Evolutionary conservation across 352 stramenopile genomes (phyloP).

Genomic region (Thalassiosira mediterranea): DNA sequence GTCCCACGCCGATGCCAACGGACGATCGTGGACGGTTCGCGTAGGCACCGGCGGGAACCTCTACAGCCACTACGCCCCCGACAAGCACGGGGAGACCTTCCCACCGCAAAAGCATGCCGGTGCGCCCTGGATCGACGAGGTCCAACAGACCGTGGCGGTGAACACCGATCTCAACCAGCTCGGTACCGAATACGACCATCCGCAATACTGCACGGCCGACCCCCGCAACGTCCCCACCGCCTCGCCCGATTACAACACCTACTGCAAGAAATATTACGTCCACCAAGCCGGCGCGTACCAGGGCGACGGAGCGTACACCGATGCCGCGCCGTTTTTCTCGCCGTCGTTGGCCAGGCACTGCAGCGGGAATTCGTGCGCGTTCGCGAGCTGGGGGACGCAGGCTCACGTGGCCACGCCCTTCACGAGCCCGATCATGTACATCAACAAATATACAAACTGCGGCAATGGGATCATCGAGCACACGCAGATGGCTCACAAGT

Average conservation of each 20-base stretch:
- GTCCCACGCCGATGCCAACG: slow-evolving; percentile 25
- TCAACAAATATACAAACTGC: slow-evolving; percentile 47
- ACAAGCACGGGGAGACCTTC: slow-evolving; percentile 36
- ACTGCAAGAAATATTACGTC: slow-evolving; percentile 22
- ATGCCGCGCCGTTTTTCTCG: slow-evolving; percentile 17
- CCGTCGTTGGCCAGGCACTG: slow-evolving; percentile 25
- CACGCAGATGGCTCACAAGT: slow-evolving; percentile 49
- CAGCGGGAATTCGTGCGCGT: slow-evolving; percentile 11
- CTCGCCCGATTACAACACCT: not conserved
- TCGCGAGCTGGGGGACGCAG: slow-evolving; percentile 34
- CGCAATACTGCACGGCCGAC: not conserved
- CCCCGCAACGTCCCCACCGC: not conserved
- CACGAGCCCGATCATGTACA: slow-evolving; percentile 20
- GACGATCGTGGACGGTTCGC: slow-evolving; percentile 30
- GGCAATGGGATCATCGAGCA: slow-evolving; percentile 35
- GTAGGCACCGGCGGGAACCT: slow-evolving; percentile 50
- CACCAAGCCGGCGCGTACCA: slow-evolving; percentile 37
- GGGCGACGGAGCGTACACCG: slow-evolving; percentile 14
- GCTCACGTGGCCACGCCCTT: slow-evolving; percentile 34
- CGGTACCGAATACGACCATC: not conserved
- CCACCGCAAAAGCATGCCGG: slow-evolving; percentile 24
- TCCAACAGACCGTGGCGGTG: slow-evolving; percentile 27
- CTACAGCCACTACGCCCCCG: slow-evolving; percentile 22
- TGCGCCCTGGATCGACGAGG: slow-evolving; percentile 44
- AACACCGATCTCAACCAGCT: slow-evolving; percentile 19